These are phyloP conservation scores for Pelargonium myrrhifolium DNA, from an alignment of 441 rosid genomes.

Conservation along the genomic window DNA sequence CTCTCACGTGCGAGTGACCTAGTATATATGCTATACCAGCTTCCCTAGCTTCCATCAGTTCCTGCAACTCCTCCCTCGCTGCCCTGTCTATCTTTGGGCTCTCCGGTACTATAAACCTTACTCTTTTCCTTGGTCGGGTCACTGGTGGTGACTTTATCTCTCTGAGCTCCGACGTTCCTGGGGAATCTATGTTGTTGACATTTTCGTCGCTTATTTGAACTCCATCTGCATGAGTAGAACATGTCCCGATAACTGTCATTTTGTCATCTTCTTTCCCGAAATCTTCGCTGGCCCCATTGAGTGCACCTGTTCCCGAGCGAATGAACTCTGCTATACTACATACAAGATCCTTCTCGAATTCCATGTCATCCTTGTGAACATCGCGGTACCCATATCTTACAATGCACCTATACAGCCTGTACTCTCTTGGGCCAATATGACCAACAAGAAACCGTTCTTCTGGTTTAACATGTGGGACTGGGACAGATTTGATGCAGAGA, in stretches of 20 bases:
- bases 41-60: slow-evolving; percentile 78
- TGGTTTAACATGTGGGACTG: slow-evolving; percentile 75
- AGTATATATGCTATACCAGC: slow-evolving; percentile 80
- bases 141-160: slow-evolving; percentile 31
- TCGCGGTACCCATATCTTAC: slow-evolving; percentile 93
- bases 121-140: slow-evolving; percentile 44
- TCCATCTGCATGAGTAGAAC: slow-evolving; percentile 53
- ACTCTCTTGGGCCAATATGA: slow-evolving; percentile 80
- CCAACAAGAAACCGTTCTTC: slow-evolving; percentile 87
- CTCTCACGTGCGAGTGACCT: slow-evolving; percentile 76
- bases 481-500: slow-evolving; percentile 85
- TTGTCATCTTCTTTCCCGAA: slow-evolving; percentile 37
- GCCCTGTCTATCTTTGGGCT: slow-evolving; percentile 54
- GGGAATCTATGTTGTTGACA: slow-evolving; percentile 21
- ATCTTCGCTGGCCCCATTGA: too few species aligned
- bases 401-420: slow-evolving; percentile 85
- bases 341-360: slow-evolving; percentile 74
- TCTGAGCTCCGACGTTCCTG: slow-evolving; percentile 46
- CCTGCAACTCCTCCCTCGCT: slow-evolving; percentile 60
- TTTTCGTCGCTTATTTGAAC: slow-evolving; percentile 50
- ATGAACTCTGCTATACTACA: slow-evolving; percentile 69
- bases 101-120: slow-evolving; percentile 70
- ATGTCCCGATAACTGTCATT: slow-evolving; percentile 83
- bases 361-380: slow-evolving; percentile 85
- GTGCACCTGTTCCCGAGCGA: slow-evolving; percentile 23